Conservation (phyloP, 805 yeast species). For the Torulaspora quercuum region DNA sequence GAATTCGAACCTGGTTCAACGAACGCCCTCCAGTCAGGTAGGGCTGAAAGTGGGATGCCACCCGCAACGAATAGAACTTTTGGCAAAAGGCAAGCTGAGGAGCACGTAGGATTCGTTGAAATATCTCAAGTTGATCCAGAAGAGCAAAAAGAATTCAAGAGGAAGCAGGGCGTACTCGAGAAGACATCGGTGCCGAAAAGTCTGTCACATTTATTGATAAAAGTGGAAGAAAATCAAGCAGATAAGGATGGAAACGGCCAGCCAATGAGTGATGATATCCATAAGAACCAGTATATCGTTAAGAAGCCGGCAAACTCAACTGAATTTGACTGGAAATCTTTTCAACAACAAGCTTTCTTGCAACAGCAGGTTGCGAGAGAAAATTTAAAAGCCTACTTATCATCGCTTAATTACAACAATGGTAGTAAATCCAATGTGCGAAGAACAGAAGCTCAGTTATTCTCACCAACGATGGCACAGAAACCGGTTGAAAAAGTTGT, state of each 20-base stretch:
- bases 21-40: background rate
- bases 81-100: constrained; percentile 33
- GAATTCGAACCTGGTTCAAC: constrained; percentile 8
- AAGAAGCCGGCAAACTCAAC: constrained; percentile 32
- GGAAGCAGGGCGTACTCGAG: constrained; percentile 50
- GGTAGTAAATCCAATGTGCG: background rate
- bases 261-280: background rate
- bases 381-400: constrained; percentile 33
- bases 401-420: constrained; percentile 22
- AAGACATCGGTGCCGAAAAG: constrained; percentile 53
- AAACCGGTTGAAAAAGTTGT: background rate
- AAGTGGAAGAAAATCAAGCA: constrained; percentile 29
- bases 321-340: constrained; percentile 34
- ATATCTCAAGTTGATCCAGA: constrained; percentile 38
- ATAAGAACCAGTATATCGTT: constrained; percentile 26
- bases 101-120: constrained; percentile 38
- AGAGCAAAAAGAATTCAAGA: constrained; percentile 48
- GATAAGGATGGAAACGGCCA: constrained; percentile 2
- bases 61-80: constrained; percentile 53
- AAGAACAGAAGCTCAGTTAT: background rate
- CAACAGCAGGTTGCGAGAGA: constrained; percentile 37
- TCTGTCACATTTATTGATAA: constrained; percentile 47
- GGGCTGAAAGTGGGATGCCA: constrained; percentile 48
- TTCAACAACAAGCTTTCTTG: constrained; percentile 35
- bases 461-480: constrained; percentile 2